Evolutionary conservation across 352 stramenopile species (phyloP), one percentile per base, ranked within the genome.

Genomic region (Phytophthora europaea): DNA sequence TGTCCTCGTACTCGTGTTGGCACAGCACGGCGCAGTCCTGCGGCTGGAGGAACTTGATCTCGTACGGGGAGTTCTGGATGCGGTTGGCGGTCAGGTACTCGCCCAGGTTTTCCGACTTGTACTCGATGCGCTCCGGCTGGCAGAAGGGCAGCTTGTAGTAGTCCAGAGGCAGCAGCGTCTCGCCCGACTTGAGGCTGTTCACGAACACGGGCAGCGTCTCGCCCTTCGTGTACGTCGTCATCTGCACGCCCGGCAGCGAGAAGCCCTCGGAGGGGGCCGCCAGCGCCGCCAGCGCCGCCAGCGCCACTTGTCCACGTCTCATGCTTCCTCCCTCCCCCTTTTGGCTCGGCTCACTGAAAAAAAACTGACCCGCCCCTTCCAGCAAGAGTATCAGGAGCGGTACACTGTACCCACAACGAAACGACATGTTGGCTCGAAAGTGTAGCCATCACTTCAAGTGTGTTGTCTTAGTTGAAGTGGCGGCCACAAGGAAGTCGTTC

Each of bases 111-210:
- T 99, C 98, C 58, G 94, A 98, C 51, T 98, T 98, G 87, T 99
- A 98, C 81, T 99, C 92, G 23, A 97, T 95, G 60, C 94, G 88
- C 55, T 93, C 75, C 0, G 97, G 94, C 80, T 94, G 88, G 73
- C 98, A 99, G 77, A 99, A 99, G 34, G 97, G 96, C 45, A 99
- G 83, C 70, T 95, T 97, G 89, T 99, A 99, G 85, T 99, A 99
- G 64, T 99, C 97, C 50, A 99, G 87, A 28, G 98, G 98, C 67
- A 99, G 85, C 67, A 99, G 87, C 51, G 97, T 99, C 78, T 99
- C 97, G 33, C 86, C 83, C 26, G 94, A 98, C 77, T 90, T 98
- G 16, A 99, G 79, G 74, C 94, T 98, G 84, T 98, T 98, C 55
- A 99, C 97, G 54, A 97, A 97, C 53, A 99, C 71, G 62, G 91